Evolutionary conservation across 768 basidiomycete genomes (phyloP), one percentile per base, ranked within the genome.

Genomic region (Pisolithus sp.): DNA sequence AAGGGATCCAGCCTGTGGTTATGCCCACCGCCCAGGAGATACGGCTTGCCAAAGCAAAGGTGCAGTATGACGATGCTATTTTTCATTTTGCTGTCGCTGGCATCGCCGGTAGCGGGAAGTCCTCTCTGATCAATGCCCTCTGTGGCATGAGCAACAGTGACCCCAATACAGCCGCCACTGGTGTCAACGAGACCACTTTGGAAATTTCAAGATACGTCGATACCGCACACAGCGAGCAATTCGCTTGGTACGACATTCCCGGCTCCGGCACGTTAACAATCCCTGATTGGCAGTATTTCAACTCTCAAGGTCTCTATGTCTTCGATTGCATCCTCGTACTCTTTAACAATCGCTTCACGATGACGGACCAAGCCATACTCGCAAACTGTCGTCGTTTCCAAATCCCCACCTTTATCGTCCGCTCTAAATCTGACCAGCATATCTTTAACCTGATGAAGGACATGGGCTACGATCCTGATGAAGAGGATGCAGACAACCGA

Each of bases 201-300:
- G 26, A 34, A 18, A 51, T 63, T 36, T 21, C 57, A 21, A 54
- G 68, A 31, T 71, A 67, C 36, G 41, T 58, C 4, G 62, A 67
- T 20, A n/a, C 60, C 2, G 54, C 57, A 17, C 59, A 54, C 6
- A 42, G 55, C 3, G 20, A 50, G 23, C 62, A 57, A 0, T 58
- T 64, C 51, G 61, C 63, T 36, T 71, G 69, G 70, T 71, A 66
- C 13, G 71, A 71, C 37, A 39, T 69, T 15, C 70, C 69, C 0
- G 71, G 69, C 17, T 68, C 71, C 9, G 67, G 68, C 10, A 72
- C 70, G 2, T 10, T 65, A 17, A 59, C 51, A n/a, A 62, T 65
- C 21, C 58, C 59, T 6, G 67, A 65, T 43, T 71, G 68, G 68
- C 59, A 67, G 20, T 71, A 71, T 48, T 72, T 71, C 58, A 69